These are phyloP conservation scores for Daedaleopsis sinensis DNA, from an alignment of 768 basidiomycete genomes.

Conservation along the genomic window DNA sequence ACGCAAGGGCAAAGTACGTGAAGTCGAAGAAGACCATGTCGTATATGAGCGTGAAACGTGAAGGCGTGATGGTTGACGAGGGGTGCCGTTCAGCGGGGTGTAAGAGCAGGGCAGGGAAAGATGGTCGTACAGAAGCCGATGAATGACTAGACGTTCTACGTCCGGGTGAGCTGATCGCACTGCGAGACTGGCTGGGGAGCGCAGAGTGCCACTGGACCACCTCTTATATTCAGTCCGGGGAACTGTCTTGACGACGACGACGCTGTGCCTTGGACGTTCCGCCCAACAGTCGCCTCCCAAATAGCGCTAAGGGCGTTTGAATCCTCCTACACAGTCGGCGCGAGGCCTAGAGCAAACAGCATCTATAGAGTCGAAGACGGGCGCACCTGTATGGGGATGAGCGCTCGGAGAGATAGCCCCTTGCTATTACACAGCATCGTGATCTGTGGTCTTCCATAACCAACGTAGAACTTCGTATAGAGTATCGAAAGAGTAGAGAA, in stretches of 20 bases:
- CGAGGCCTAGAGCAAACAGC: no score
- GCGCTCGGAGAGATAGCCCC: not conserved
- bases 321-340: no score
- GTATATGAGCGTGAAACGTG: no score
- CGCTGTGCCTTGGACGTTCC: no score
- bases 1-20: constrained; percentile 11
- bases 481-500: no score
- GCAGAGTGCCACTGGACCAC: not conserved
- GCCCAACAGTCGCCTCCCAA: no score
- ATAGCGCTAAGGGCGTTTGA: no score
- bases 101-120: not conserved
- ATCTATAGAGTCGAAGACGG: no score
- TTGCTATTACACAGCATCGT: not conserved
- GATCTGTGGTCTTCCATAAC: no score
- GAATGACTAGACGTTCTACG: constrained; percentile 19
- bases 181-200: constrained; percentile 11
- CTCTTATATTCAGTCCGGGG: not conserved
- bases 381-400: not conserved
- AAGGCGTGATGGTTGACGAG: not conserved
- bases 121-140: not conserved
- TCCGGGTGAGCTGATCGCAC: constrained; percentile 20
- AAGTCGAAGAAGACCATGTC: constrained; percentile 11
- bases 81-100: constrained; percentile 16
- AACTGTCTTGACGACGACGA: not conserved
- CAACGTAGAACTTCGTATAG: no score